These are phyloP conservation scores for Borovskyia barvae DNA, from an alignment of 208 protist species.

Conservation along the genomic window DNA sequence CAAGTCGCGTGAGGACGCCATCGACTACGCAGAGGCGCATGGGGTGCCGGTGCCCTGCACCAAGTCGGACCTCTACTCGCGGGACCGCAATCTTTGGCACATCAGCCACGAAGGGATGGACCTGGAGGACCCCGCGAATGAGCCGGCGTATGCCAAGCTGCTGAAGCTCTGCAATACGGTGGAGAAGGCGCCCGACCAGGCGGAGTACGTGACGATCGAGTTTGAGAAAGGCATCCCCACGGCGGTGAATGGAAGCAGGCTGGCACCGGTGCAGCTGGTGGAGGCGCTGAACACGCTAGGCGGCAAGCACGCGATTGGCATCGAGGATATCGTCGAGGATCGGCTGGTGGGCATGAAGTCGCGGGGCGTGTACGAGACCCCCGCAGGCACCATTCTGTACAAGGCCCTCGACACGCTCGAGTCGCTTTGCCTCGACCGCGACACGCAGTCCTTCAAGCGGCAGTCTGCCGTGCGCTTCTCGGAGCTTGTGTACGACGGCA, in stretches of 20 bases:
- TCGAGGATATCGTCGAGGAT: constrained; percentile 33
- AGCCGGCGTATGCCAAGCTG: constrained; percentile 15
- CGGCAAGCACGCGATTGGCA: constrained; percentile 26
- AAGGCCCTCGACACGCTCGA: constrained; percentile 27
- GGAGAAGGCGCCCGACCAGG: constrained; percentile 23
- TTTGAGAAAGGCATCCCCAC: constrained; percentile 27
- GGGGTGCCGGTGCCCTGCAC: constrained; percentile 29
- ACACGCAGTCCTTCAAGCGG: constrained; percentile 36
- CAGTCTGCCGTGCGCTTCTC: constrained; percentile 30
- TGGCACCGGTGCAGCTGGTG: constrained; percentile 15
- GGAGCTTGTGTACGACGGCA: constrained; percentile 32
- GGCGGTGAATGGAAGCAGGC: constrained; percentile 19
- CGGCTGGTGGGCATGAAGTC: constrained; percentile 35
- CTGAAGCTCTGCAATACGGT: constrained; percentile 25
- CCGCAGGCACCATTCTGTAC: constrained; percentile 29
- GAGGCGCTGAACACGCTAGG: constrained; percentile 28
- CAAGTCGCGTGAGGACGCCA: constrained; percentile 30
- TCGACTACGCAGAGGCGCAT: constrained; percentile 36
- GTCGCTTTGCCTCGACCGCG: constrained; percentile 26
- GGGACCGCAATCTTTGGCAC: constrained; percentile 28
- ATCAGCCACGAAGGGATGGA: constrained; percentile 36
- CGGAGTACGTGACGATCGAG: constrained; percentile 22
- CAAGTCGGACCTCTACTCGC: constrained; percentile 30
- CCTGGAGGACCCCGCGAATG: constrained; percentile 27
- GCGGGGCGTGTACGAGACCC: constrained; percentile 31